Base-by-base conservation (phyloP, 2,329 filamentous ascomycete species). In the Bipolaris zeicola region DNA sequence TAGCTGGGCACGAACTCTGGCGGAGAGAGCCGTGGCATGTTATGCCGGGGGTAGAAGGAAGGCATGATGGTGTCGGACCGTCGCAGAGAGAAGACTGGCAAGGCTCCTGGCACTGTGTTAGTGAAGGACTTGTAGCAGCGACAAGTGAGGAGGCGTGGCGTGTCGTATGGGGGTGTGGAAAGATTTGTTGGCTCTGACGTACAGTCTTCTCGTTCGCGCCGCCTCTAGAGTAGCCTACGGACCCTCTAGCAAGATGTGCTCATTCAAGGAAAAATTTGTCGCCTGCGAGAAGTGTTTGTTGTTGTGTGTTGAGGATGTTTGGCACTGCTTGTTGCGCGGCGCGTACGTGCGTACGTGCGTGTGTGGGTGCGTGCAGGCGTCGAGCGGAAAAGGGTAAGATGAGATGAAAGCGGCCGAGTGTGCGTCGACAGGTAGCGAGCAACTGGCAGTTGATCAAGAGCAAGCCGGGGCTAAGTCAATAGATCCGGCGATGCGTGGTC, bases 31-130 rank as follows among this genome's bases (percentile, higher is more conserved):
- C 75, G 71, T 51, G 76, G 74, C 73, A 77, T 70, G 59, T 76
- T 71, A 61, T 78, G 77, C 56, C 78, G 76, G 49, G 78, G 77
- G 66, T 82, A 82, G 71, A 82, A 82, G 67, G 79, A 79, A 64
- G 81, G 80, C 81, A 83, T 83, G 72, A 66, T 77, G 71, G 70
- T 66, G 63, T 62, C 62, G 61, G 63, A 63, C 62, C 65, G 64
- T 69, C 62, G 71, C 65, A 66, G 65, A 63, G 55, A 77, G 76
- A 76, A 78, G 80, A 80, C 76, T 65, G 77, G 74, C 66, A 66
- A 62, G 67, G 57, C 74, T 73, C 72, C 76, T 78, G 68, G 60
- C 52, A 39, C 44, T 18, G 52, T 46, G 60, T 74, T 55, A 73
- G 66, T 51, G 14, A 38, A 6, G 14, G 14, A 33, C 41, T 45